A percentile compares a stretch with the other conserved stretches of the same genome.
Conservation (phyloP, 805 yeast genomes). For the Nakazawaea ernobii region DNA sequence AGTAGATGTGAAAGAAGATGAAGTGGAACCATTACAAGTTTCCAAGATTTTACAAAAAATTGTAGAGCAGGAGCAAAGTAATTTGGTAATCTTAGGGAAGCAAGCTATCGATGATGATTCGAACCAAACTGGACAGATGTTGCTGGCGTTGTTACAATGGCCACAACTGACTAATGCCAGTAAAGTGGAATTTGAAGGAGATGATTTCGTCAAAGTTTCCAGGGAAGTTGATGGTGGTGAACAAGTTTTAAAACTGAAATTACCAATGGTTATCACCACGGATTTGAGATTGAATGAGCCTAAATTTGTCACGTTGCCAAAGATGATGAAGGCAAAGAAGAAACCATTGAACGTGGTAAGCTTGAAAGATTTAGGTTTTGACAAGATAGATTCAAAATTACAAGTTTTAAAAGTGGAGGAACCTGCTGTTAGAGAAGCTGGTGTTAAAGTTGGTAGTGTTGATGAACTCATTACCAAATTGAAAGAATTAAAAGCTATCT, state of each 20-base stretch:
- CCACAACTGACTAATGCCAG: slow-evolving; percentile 96
- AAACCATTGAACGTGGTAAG: slow-evolving; percentile 73
- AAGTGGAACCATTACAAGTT: slow-evolving; percentile 80
- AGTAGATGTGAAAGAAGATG: slow-evolving; percentile 62
- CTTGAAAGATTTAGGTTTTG: slow-evolving; percentile 64
- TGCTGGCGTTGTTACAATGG: slow-evolving; percentile 91
- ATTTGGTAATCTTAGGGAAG: slow-evolving; percentile 86
- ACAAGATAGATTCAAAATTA: slow-evolving; percentile 49
- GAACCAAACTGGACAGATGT: slow-evolving; percentile 94
- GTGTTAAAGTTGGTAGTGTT: slow-evolving; percentile 72
- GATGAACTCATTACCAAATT: slow-evolving; percentile 78
- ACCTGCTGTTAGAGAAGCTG: slow-evolving; percentile 79
- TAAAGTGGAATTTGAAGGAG: slow-evolving; percentile 60
- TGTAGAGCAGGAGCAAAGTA: slow-evolving; percentile 64
- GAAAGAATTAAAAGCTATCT: slow-evolving; percentile 70
- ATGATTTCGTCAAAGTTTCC: slow-evolving; percentile 58
- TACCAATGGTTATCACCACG: slow-evolving; percentile 86
- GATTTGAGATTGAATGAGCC: slow-evolving; percentile 94
- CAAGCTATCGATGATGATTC: slow-evolving; percentile 96
- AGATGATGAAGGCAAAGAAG: slow-evolving; percentile 97
- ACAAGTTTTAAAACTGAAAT: slow-evolving; percentile 67
- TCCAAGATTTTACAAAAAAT: slow-evolving; percentile 78
- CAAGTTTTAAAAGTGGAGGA: slow-evolving; percentile 72
- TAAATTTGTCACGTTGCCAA: slow-evolving; percentile 91
- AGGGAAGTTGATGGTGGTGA: slow-evolving; percentile 96